Evolutionary conservation across 345 rosid species (phyloP).

Genomic region (Sisymbrium irio): DNA sequence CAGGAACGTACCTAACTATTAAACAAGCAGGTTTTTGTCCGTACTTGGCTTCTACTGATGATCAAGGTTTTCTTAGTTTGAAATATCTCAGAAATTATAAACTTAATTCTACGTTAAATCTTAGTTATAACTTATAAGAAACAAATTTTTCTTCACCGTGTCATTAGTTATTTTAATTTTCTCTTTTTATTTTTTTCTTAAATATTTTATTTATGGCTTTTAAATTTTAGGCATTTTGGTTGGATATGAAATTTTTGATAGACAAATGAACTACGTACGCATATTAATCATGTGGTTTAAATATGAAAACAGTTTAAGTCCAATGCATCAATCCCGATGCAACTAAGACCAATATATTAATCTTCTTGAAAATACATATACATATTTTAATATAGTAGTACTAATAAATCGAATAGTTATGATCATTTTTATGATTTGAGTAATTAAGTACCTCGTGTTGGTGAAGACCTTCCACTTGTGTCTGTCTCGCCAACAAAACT

Average conservation of each 20-base stretch:
- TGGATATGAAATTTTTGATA: not conserved
- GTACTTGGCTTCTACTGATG: not conserved
- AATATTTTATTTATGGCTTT: not conserved
- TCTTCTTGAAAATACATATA: not conserved
- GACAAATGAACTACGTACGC: not conserved
- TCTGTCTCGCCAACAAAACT: conserved; percentile 54
- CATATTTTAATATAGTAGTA: not conserved
- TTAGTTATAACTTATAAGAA: conserved; percentile 12
- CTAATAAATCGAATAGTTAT: not conserved
- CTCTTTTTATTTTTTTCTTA: not conserved
- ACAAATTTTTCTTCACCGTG: not conserved
- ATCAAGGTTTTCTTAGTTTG: not conserved
- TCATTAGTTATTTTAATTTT: not conserved
- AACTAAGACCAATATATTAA: not conserved
- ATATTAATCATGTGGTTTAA: not conserved
- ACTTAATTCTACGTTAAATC: not conserved
- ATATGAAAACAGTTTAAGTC: not conserved
- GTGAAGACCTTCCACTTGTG: conserved; percentile 41
- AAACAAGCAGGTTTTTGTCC: not conserved
- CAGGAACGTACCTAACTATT: conserved; percentile 1
- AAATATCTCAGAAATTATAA: not conserved
- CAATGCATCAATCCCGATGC: not conserved
- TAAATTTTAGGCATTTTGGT: not conserved
- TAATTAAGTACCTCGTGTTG: conserved; percentile 40
- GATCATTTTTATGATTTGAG: not conserved